Percentiles rank a stretch among this genome's conserved stretches.
Evolutionary conservation across 441 rosid genomes (phyloP).

Genomic region (Syzygium syzygioides): DNA sequence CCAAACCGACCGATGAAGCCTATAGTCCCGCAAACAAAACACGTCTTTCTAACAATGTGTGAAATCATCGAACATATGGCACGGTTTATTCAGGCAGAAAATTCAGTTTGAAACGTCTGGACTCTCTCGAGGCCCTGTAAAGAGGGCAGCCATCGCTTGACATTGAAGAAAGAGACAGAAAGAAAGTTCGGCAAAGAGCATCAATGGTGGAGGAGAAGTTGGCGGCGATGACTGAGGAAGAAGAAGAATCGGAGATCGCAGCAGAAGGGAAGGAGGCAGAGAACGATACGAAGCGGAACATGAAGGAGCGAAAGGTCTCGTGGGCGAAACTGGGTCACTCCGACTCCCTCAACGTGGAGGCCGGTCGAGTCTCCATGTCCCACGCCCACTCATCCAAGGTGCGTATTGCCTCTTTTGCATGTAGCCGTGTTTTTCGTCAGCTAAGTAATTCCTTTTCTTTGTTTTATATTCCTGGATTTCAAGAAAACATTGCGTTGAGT

Average conservation of each 20-base stretch:
- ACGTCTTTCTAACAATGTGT: not conserved
- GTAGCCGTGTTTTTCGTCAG: not conserved
- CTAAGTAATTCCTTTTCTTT: not conserved
- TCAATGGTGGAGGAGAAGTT: not conserved
- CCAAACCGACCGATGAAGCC: not conserved
- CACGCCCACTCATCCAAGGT: not conserved
- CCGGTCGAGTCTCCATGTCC: conserved; percentile 17
- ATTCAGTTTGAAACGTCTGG: no score
- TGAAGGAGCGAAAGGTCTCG: conserved; percentile 39
- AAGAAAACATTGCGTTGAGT: not conserved
- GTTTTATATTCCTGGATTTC: not conserved
- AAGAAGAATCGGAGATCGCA: not conserved
- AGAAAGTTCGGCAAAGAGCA: not conserved
- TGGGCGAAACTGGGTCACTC: conserved; percentile 53
- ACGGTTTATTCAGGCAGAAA: no score
- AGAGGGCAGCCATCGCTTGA: not conserved
- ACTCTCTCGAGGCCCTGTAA: not conserved
- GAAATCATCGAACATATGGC: not conserved
- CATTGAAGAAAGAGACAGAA: not conserved
- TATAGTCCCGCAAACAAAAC: not conserved
- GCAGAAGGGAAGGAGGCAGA: conserved; percentile 3
- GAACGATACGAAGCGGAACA: not conserved
- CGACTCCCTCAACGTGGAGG: conserved; percentile 59
- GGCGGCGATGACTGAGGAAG: not conserved
- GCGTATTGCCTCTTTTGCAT: not conserved